A percentile compares a stretch with the other conserved stretches of the same genome.
Conservation (phyloP, 164 flowering plant genomes). For the Platanus orientalis region DNA sequence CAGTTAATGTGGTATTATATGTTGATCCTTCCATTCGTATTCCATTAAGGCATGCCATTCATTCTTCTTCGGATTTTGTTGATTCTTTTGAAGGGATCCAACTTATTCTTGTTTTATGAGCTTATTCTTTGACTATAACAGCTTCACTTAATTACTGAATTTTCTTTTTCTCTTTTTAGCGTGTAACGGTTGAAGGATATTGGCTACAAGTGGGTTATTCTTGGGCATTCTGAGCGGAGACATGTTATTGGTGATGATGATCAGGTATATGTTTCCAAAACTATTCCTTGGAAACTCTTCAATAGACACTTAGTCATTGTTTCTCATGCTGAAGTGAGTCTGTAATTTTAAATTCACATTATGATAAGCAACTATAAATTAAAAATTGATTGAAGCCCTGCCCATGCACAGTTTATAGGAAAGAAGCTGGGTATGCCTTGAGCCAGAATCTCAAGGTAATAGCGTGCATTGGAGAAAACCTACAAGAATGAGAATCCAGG, state of each 20-base stretch:
- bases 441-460: constrained; percentile 69
- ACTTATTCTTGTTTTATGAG: too few species aligned
- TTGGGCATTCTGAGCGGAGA: constrained; percentile 84
- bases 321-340: constrained; percentile 1
- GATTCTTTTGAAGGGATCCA: too few species aligned
- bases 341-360: not conserved
- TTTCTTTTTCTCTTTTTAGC: too few species aligned
- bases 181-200: constrained; percentile 81
- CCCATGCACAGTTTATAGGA: constrained; percentile 93
- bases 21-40: too few species aligned
- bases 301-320: not conserved
- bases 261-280: constrained; percentile 40
- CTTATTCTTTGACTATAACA: constrained; percentile 3
- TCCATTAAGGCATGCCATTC: too few species aligned
- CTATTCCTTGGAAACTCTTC: not conserved
- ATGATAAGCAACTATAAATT: too few species aligned
- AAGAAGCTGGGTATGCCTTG: constrained; percentile 98
- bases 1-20: too few species aligned
- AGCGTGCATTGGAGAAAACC: constrained; percentile 83
- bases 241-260: constrained; percentile 93
- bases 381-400: too few species aligned
- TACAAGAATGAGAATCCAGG: constrained; percentile 90
- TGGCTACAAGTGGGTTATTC: constrained; percentile 98
- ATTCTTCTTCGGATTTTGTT: too few species aligned
- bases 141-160: not conserved